Percentiles rank a stretch among this genome's conserved stretches.
These are phyloP conservation scores for Populus tremula DNA, from an alignment of 345 rosid species.

Conservation along the genomic window DNA sequence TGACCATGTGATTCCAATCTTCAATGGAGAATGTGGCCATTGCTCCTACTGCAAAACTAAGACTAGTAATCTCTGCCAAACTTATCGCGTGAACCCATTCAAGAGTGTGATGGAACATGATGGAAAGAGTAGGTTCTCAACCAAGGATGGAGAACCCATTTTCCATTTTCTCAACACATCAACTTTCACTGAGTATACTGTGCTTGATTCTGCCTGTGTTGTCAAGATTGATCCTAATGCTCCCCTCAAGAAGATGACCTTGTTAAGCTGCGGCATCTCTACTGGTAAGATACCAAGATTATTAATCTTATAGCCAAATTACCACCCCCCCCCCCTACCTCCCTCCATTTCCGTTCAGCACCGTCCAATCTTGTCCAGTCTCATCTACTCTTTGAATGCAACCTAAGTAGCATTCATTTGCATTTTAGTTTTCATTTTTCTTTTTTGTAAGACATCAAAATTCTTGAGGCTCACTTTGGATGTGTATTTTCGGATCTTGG, in stretches of 20 bases:
- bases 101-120: conserved; percentile 54
- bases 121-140: conserved; percentile 52
- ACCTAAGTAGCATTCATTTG: too few species aligned
- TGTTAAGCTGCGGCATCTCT: conserved; percentile 68
- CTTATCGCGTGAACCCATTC: conserved; percentile 47
- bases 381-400: too few species aligned
- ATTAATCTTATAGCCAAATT: neutral
- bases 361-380: too few species aligned
- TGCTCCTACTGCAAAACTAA: conserved; percentile 44
- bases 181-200: conserved; percentile 64
- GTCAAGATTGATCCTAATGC: conserved; percentile 47
- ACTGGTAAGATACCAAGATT: conserved; percentile 37
- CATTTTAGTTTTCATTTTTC: too few species aligned
- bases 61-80: conserved; percentile 49
- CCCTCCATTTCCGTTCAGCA: too few species aligned
- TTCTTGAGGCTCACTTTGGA: neutral
- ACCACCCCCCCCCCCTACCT: too few species aligned
- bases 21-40: conserved; percentile 69
- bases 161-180: conserved; percentile 70
- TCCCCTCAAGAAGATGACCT: conserved; percentile 56
- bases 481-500: neutral
- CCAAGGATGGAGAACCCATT: conserved; percentile 42
- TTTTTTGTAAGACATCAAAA: neutral
- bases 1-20: conserved; percentile 61
- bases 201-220: conserved; percentile 53